Conservation (phyloP, 73 alveolate species). For the Durusdinium trenchii region DNA sequence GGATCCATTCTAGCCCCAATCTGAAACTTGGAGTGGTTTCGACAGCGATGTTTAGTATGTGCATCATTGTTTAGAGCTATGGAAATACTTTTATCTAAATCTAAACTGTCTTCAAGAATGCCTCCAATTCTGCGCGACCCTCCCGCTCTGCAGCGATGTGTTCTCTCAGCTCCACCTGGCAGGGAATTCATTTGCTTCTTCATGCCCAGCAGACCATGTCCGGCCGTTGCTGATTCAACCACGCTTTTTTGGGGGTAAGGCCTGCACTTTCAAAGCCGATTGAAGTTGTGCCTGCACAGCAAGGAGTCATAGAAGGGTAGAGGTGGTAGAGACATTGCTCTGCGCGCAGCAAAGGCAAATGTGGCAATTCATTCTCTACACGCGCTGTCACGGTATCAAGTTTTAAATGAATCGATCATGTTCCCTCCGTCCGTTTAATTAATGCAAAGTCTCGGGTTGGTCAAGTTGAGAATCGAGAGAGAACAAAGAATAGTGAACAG, state of each 20-base stretch:
- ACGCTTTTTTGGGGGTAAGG: not conserved
- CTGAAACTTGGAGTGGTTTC: not conserved
- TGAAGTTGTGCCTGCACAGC: not conserved
- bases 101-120: not conserved
- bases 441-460: no score
- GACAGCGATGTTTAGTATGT: not conserved
- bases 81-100: not conserved
- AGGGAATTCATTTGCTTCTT: not conserved
- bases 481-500: no score
- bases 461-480: no score
- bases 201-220: not conserved
- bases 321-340: no score
- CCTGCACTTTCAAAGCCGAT: slow-evolving; percentile 43
- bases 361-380: no score
- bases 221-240: not conserved
- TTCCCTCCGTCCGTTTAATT: no score
- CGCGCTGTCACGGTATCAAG: no score
- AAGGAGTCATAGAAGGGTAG: no score
- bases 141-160: slow-evolving; percentile 78
- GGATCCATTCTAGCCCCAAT: not conserved
- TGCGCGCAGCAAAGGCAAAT: no score
- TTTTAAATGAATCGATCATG: no score
- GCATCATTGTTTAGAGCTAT: no score
- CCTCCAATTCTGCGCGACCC: slow-evolving; percentile 93
- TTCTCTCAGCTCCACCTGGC: slow-evolving; percentile 72